Evolutionary conservation across 306 rosid genomes (phyloP).

Genomic region (Vachellia collinsii): DNA sequence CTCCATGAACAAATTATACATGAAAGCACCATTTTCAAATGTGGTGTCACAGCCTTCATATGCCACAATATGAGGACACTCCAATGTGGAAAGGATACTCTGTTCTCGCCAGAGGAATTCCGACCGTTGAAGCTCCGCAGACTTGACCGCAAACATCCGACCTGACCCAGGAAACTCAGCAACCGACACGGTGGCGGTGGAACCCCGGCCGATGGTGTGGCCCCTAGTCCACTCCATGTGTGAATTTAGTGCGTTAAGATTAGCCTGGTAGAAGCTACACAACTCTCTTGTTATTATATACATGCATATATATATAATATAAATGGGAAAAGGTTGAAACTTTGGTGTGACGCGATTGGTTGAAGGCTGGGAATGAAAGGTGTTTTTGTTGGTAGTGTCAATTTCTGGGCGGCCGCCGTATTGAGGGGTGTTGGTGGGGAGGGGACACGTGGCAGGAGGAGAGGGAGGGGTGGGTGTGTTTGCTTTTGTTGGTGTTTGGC

Average conservation of each 20-base stretch:
- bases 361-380: constrained; percentile 18
- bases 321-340: constrained; percentile 20
- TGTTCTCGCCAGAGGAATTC: constrained; percentile 61
- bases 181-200: constrained; percentile 70
- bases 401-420: constrained; percentile 75
- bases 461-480: background rate
- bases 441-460: constrained; percentile 43
- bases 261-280: constrained; percentile 25
- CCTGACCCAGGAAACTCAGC: constrained; percentile 46
- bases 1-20: constrained; percentile 75
- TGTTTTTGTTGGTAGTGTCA: background rate
- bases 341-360: constrained; percentile 44
- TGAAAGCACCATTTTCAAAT: constrained; percentile 54
- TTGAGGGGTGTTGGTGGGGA: constrained; percentile 23
- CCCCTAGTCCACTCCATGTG: constrained; percentile 81
- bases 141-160: constrained; percentile 63
- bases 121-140: constrained; percentile 53
- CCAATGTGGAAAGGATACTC: constrained; percentile 55
- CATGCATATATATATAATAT: background rate
- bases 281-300: background rate
- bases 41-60: constrained; percentile 66
- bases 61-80: constrained; percentile 54
- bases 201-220: constrained; percentile 68
- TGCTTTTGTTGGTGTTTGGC: constrained; percentile 45
- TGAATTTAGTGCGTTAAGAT: background rate